Evolutionary conservation across 2,329 filamentous ascomycete species (phyloP), one percentile per base, ranked within the genome.

Genomic region (Aspergillus quadrilineatus): DNA sequence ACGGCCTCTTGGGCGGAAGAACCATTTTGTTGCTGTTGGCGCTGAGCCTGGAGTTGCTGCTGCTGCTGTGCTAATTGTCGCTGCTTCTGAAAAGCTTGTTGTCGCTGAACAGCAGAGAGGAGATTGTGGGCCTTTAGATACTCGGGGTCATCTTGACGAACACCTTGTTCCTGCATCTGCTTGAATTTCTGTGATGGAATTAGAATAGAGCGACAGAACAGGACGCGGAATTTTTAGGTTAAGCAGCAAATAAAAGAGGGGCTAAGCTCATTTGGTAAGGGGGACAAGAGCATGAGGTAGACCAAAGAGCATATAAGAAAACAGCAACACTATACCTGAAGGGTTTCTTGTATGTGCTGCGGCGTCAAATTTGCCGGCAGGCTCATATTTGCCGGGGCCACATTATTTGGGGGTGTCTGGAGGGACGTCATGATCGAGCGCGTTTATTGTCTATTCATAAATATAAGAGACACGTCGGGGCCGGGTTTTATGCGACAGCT

Each of bases 151-250:
- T 83, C 88, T 55, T 86, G 82, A 41, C 90, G 85, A 26, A 95
- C 88, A 64, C 92, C 92, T 67, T 88, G 83, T 55, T 89, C 84
- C 75, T 93, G 94, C 89, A 97, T 92, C 73, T 90, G 85, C 69
- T 89, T 88, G 63, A 89, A 94, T 82, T 90, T 92, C 92, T 97
- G 67, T 49, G 37, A 53, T 36, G 48, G 46, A 12, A 73, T 81
- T 69, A 82, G 77, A 45, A 29, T 54, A 5, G 22, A 17, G 44
- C 22, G 15, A 44, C n/a, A 14, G 28, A 26, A 29, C n/a, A 32
- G n/a, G 3, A 34, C 9, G 3, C 39, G 45, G 28, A 12, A 48
- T 22, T 8, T 45, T 39, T 29, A 22, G 7, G 9, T 47, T 8
- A 14, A 9, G 44, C 12, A 29, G 22, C 4, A n/a, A 44, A 8